A percentile compares a stretch with the other conserved stretches of the same genome.
phyloP scores from a whole-genome alignment of 1,284 basidiomycete species.

The Schizopora paradoxa region DNA sequence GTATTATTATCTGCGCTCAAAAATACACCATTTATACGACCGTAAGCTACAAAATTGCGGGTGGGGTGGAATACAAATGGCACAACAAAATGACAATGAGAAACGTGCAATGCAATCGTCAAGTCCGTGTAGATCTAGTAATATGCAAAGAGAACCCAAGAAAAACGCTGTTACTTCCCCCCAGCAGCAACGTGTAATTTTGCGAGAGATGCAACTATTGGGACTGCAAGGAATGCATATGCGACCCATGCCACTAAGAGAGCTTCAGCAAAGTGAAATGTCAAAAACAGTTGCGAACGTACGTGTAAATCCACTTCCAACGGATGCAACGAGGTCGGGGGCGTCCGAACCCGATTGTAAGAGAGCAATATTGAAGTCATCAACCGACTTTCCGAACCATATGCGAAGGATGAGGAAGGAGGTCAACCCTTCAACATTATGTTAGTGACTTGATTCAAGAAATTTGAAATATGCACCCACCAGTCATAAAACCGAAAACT shows the following conservation, averaged over 20 bases:
- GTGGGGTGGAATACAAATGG: too few species aligned
- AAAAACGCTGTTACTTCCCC: slow-evolving; percentile 8
- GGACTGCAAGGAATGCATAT: slow-evolving; percentile 68
- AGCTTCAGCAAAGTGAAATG: slow-evolving; percentile 8
- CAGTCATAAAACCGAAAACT: slow-evolving; percentile 66
- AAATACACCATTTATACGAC: too few species aligned
- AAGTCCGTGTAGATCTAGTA: too few species aligned
- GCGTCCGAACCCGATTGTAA: slow-evolving; percentile 42
- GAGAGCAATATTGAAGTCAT: slow-evolving; percentile 69
- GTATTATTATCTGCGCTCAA: too few species aligned
- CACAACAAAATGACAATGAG: too few species aligned
- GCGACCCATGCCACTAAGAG: slow-evolving; percentile 68
- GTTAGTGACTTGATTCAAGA: slow-evolving; percentile 8
- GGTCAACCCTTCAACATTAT: slow-evolving; percentile 46
- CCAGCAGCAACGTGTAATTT: slow-evolving; percentile 50
- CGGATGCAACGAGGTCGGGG: slow-evolving; percentile 56
- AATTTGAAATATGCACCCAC: slow-evolving; percentile 31
- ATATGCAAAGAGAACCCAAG: too few species aligned
- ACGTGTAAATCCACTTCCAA: slow-evolving; percentile 74
- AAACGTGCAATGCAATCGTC: too few species aligned
- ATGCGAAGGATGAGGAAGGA: slow-evolving; percentile 69
- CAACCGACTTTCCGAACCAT: slow-evolving; percentile 74
- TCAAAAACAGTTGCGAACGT: slow-evolving; percentile 27
- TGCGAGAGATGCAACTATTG: slow-evolving; percentile 63
- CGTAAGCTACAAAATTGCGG: too few species aligned